Evolutionary conservation across 106 monocot genomes (phyloP).

Genomic region (Dendrobium nobile): DNA sequence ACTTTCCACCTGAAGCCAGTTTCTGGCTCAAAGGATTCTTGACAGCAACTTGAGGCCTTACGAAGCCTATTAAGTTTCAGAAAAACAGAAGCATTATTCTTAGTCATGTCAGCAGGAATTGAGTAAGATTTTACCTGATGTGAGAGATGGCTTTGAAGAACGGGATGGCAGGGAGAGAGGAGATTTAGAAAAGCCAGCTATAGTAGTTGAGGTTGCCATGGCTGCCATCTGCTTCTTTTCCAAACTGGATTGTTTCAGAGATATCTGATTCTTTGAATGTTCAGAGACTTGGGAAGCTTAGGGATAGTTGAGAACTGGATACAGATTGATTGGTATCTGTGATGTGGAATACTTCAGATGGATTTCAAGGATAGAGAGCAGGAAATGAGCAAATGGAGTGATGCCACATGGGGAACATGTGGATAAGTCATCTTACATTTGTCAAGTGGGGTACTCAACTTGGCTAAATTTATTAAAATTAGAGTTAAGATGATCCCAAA

Average conservation of each 20-base stretch:
- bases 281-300: neutral
- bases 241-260: no score
- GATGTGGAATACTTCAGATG: conserved; percentile 30
- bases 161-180: conserved; percentile 17
- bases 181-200: conserved; percentile 39
- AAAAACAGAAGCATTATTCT: neutral
- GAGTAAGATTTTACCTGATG: conserved; percentile 18
- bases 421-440: neutral
- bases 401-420: conserved; percentile 27
- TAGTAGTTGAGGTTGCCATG: conserved; percentile 44
- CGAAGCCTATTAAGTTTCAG: conserved; percentile 29
- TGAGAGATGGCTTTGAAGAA: conserved; percentile 23
- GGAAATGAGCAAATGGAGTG: conserved; percentile 9
- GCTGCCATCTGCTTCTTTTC: conserved; percentile 16
- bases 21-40: conserved; percentile 54
- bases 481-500: no score
- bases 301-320: neutral
- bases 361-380: conserved; percentile 31
- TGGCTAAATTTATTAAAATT: no score
- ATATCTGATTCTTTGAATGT: neutral
- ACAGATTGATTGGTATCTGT: neutral
- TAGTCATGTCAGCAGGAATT: neutral
- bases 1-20: conserved; percentile 47
- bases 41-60: conserved; percentile 30
- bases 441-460: no score